Evolutionary conservation across 2,329 filamentous ascomycete species (phyloP).

Genomic region (Botrytis pseudocinerea): DNA sequence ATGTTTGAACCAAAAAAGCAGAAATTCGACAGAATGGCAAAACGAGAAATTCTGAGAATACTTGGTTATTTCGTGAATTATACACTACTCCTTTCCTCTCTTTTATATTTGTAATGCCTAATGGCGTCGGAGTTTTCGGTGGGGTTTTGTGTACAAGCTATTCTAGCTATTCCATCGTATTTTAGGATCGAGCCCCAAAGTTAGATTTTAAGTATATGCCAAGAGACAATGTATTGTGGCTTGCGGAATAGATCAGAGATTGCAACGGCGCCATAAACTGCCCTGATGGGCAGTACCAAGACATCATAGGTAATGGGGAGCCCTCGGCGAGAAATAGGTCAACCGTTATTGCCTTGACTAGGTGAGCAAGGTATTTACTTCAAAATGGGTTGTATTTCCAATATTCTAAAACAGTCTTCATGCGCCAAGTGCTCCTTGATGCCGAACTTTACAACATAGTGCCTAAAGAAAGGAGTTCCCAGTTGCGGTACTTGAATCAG

Average conservation of each 20-base stretch:
- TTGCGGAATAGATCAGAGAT: neutral
- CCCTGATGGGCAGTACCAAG: neutral
- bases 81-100: neutral
- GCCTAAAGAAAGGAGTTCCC: neutral
- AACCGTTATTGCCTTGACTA: neutral
- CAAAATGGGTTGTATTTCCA: too few species aligned
- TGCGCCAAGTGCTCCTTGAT: neutral
- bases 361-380: too few species aligned
- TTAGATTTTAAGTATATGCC: neutral
- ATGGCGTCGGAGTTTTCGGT: neutral
- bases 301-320: neutral
- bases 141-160: neutral
- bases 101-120: neutral
- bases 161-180: neutral
- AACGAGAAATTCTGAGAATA: neutral
- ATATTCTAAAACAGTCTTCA: neutral
- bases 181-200: neutral
- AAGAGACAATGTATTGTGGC: neutral
- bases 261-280: neutral
- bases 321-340: neutral
- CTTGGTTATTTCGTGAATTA: neutral
- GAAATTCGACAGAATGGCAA: neutral
- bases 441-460: neutral
- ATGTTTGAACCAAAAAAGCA: neutral
- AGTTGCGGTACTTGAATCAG: neutral